Base-by-base conservation (phyloP, 306 rosid genomes). In the Mimosa bimucronata region DNA sequence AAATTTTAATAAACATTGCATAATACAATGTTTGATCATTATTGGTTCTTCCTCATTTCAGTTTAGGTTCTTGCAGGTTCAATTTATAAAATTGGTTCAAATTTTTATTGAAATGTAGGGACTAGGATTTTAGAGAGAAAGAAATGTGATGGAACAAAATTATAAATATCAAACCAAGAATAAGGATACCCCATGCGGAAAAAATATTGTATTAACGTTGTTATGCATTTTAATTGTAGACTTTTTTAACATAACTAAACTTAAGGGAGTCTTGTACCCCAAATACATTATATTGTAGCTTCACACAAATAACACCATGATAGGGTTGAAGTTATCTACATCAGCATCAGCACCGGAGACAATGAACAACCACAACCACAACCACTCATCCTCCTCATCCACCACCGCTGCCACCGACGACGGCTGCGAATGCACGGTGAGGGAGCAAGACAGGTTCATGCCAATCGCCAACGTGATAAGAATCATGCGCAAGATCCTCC, bases 381-480 rank as follows among this genome's bases (percentile, higher is more conserved):
- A 10, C 79, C 72, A 73, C 16, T 16, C 76, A 1, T 64, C 69
- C 9, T 55, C 62, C 28, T 16, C 41, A 7, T 58, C 65, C 65
- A 18, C 41, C 4, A 37, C 41, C 1, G 42, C 60, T 25, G 4
- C 41, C 1, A 21, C 41, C 0, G 41, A 6, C 1, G 92, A 82
- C 3, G 91, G 89, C 6, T 87, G 67, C 12, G 97, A 89, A 25
- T 93, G 97, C 89, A 89, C 64, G 3, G 94, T 93, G 53, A 80
- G 97, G 38, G 97, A 93, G 82, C 97, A 93, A 80, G 97, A 93
- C 85, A 83, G 97, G 42, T 93, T 89, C 90, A 93, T 94, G 97
- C 98, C 98, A 5, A 94, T 94, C 2, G 98, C 97, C 7, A 94
- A 94, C 34, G 97, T 94, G 81, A 91, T 87, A n/a, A 81, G 98